These are phyloP conservation scores for Cladosporium sp. DNA, from an alignment of 2,329 filamentous ascomycete genomes.

Conservation along the genomic window DNA sequence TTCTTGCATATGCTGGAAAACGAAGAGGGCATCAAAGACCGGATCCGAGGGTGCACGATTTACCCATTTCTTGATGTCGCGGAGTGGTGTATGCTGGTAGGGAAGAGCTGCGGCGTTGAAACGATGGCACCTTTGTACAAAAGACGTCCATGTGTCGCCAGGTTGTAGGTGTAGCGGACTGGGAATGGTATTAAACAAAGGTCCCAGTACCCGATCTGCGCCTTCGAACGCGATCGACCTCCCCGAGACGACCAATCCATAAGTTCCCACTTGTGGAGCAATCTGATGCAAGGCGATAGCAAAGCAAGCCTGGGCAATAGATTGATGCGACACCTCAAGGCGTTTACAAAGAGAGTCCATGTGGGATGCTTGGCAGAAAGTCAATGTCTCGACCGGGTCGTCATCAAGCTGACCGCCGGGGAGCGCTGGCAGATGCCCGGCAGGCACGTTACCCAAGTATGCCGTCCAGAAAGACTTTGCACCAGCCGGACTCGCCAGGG, in stretches of 20 bases:
- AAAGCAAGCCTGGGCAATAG: conserved; percentile 72
- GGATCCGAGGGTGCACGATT: conserved; percentile 47
- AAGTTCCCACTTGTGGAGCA: conserved; percentile 43
- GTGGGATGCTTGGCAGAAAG: background rate
- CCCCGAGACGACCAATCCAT: conserved; percentile 76
- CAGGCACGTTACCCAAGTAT: background rate
- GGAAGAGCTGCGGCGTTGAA: conserved; percentile 63
- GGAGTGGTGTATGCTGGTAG: conserved; percentile 72
- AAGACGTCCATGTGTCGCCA: conserved; percentile 50
- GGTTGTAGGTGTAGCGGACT: conserved; percentile 49
- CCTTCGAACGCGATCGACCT: conserved; percentile 62
- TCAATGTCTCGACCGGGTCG: background rate
- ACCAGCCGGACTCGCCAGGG: conserved; percentile 47
- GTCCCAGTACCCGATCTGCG: conserved; percentile 65
- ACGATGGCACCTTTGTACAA: conserved; percentile 60
- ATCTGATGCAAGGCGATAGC: conserved; percentile 53
- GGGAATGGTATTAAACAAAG: conserved; percentile 85
- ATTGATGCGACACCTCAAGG: conserved; percentile 70
- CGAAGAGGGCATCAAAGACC: conserved; percentile 76
- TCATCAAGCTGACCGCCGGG: background rate
- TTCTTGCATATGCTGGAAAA: conserved; percentile 54
- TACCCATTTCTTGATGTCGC: conserved; percentile 76
- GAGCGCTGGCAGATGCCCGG: background rate
- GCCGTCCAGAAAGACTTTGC: conserved; percentile 61
- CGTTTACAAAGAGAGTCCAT: conserved; percentile 43